These are phyloP conservation scores for Neurospora sp. DNA, from an alignment of 495 filamentous ascomycete genomes.

Conservation along the genomic window DNA sequence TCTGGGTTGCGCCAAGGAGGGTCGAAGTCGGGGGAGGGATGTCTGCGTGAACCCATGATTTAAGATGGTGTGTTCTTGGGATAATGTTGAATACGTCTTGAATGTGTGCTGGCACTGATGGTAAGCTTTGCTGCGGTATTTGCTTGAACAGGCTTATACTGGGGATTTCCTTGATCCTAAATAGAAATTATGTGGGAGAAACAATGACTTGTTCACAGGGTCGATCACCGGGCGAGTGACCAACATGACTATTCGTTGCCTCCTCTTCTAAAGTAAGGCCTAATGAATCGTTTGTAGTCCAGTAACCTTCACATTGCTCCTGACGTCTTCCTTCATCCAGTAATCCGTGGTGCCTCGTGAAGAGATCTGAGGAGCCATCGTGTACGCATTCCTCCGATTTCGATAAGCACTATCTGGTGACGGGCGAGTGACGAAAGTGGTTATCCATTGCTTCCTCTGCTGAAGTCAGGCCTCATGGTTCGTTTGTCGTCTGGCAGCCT, in stretches of 20 bases:
- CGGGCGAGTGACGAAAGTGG: no score
- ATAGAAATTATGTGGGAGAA: no score
- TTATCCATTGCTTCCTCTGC: no score
- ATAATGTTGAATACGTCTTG: not conserved
- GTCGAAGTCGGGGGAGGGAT: not conserved
- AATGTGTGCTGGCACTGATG: not conserved
- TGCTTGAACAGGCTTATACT: no score
- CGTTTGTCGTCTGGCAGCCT: no score
- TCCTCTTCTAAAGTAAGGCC: rapidly evolving
- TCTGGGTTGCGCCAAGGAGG: not conserved
- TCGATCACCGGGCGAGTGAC: not conserved
- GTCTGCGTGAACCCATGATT: not conserved
- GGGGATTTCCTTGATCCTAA: not conserved
- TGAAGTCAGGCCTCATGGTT: no score
- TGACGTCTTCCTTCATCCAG: not conserved
- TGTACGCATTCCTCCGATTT: not conserved
- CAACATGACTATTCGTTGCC: not conserved
- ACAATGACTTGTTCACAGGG: not conserved
- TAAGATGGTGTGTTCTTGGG: not conserved
- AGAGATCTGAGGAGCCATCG: not conserved
- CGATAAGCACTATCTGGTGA: not conserved
- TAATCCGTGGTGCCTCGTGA: not conserved
- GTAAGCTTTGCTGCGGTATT: not conserved
- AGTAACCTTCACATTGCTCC: not conserved
- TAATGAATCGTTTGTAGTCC: not conserved